Base-by-base conservation (phyloP, 305 asterid species). In the Coffea humblotiana region DNA sequence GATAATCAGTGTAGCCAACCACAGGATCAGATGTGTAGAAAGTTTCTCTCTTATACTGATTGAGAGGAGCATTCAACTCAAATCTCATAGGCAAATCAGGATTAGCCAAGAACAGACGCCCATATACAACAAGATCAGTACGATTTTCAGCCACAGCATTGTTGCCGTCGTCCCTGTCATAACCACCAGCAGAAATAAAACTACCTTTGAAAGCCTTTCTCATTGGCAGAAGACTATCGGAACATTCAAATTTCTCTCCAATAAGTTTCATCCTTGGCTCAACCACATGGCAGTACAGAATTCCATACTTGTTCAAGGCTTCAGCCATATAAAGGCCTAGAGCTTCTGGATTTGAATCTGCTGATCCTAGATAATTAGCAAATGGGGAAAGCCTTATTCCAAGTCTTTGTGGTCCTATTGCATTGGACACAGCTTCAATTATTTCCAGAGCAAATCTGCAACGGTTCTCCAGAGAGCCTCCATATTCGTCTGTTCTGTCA, bases 311-410 rank as follows among this genome's bases (percentile, higher is more conserved):
- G 12, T 79, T 83, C 51, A 83, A 65, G 6, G 77, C 75, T 78
- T 78, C 73, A 9, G 66, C 80, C 77, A 82, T 49, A 15, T 78
- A 79, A 11, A 74, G 63, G 16, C 80, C 86, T 43, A 83, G 40
- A 29, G 81, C 87, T 19, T 80, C 52, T 0, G 95, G 95, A 80
- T 91, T 86, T 1, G 92, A 91, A 78, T 90, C 92, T 0, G 69
- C 84, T 18, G 87, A 58, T 77, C 52, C 83, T 90, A 25, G 51
- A 88, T 67, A 58, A 58, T 79, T 58, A 8, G 91, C 87, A 58
- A 85, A 90, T 6, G 95, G 95, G 3, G 93, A 89, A 13, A 91
- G 92, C 84, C 92, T 80, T 4, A 90, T 91, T 27, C 96, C 92
- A 13, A 91, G 90, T 75, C 90, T 79, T 47, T 84, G 32, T 37